A percentile compares a stretch with the other conserved stretches of the same genome.
Evolutionary conservation across 2,329 filamentous ascomycete species (phyloP).

Genomic region (Periconia sp.): DNA sequence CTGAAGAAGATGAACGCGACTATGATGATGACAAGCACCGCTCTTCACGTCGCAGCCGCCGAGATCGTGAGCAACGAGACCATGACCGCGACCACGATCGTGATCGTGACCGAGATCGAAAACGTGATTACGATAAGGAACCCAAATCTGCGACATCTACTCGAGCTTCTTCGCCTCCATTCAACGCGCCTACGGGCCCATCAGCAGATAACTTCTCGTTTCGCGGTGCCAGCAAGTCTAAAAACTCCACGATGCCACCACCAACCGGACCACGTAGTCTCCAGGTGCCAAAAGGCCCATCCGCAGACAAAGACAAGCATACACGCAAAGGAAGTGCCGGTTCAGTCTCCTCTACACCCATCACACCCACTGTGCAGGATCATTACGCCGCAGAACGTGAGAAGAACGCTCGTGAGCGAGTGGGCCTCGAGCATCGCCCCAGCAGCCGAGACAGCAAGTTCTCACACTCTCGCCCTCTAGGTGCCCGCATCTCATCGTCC

Average conservation of each 20-base stretch:
- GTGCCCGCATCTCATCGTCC: constrained; percentile 20
- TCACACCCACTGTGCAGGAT: constrained; percentile 43
- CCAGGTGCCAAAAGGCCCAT: constrained; percentile 41
- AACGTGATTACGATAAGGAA: constrained; percentile 23
- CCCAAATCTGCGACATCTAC: constrained; percentile 6
- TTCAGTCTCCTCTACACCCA: constrained; percentile 5
- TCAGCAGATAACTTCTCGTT: constrained; percentile 53
- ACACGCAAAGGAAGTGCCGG: constrained; percentile 9
- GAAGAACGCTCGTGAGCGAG: constrained; percentile 36
- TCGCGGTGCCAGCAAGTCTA: constrained; percentile 40
- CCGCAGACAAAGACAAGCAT: constrained; percentile 36
- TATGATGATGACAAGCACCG: constrained; percentile 45
- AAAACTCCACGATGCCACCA: constrained; percentile 25
- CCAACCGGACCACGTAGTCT: constrained; percentile 39
- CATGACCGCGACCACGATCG: constrained; percentile 42
- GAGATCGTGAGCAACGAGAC: constrained; percentile 50
- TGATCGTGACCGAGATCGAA: constrained; percentile 43
- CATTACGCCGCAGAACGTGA: constrained; percentile 72
- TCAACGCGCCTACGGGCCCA: constrained; percentile 39
- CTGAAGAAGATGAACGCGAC: constrained; percentile 38
- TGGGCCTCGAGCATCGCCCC: constrained; percentile 24
- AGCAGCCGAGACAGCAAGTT: constrained; percentile 1
- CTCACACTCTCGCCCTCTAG: constrained; percentile 6
- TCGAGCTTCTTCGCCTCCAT: constrained; percentile 31
- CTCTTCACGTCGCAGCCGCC: constrained; percentile 45